These are phyloP conservation scores for Trichosporon sp. DNA, from an alignment of 1,284 basidiomycete genomes.

Conservation along the genomic window DNA sequence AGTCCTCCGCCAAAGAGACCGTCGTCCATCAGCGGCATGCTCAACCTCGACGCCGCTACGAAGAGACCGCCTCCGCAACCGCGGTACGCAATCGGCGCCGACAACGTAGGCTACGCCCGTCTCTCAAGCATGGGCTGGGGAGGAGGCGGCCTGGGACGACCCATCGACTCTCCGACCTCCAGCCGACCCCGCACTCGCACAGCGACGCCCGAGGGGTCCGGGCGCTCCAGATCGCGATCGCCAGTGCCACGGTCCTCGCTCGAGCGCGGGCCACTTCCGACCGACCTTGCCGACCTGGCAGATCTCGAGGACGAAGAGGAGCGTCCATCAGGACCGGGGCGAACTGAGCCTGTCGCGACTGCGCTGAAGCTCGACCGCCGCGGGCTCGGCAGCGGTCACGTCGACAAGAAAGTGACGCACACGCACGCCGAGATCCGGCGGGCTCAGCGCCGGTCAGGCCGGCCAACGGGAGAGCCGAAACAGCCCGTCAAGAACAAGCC, in stretches of 20 bases:
- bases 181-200: not conserved
- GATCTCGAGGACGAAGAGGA: not conserved
- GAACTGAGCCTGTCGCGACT: slow-evolving; percentile 38
- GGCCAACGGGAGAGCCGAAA: slow-evolving; percentile 11
- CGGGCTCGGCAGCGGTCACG: slow-evolving; percentile 27
- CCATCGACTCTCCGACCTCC: slow-evolving; percentile 4
- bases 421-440: slow-evolving; percentile 32
- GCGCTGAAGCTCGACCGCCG: slow-evolving; percentile 40
- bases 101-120: slow-evolving; percentile 41
- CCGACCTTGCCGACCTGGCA: slow-evolving; percentile 9
- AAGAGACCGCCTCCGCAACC: slow-evolving; percentile 10
- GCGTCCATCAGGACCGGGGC: slow-evolving; percentile 26
- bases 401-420: slow-evolving; percentile 36
- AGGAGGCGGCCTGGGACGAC: slow-evolving; percentile 40
- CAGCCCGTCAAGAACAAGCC: slow-evolving; percentile 30
- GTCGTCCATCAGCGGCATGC: slow-evolving; percentile 28
- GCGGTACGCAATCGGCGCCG: slow-evolving; percentile 40
- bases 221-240: slow-evolving; percentile 1
- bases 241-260: slow-evolving; percentile 1
- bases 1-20: slow-evolving; percentile 8
- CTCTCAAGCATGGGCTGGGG: slow-evolving; percentile 37
- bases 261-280: slow-evolving; percentile 10
- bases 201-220: not conserved
- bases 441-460: slow-evolving; percentile 24
- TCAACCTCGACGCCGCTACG: slow-evolving; percentile 20